Base-by-base conservation (phyloP, 2,329 filamentous ascomycete genomes). In the Fusarium bulbicola region DNA sequence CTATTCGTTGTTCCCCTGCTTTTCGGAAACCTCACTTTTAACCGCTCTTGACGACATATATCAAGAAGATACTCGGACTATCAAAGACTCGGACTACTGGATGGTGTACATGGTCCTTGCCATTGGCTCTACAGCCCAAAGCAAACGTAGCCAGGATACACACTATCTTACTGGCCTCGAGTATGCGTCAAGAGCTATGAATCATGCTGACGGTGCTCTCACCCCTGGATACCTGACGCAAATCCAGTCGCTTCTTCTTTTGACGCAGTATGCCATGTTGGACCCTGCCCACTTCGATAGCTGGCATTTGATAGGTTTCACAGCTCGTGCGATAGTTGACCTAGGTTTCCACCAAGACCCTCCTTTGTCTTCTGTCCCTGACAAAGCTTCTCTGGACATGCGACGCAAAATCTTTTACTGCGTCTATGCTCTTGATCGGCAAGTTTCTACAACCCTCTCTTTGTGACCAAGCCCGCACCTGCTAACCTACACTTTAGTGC, bases 331-430 rank as follows among this genome's bases (percentile, higher is more conserved):
- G 11, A 91, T 95, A 78, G 89, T 98, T 28, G 96, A 99, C 82
- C 84, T 98, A 36, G 96, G 96, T 13, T 91, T 97, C 65, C 96
- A 98, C 81, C 95, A 98, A 82, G 95, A 98, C 75, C 94, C 95
- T 7, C 92, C 93, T 2, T 87, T 89, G 63, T 91, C 92, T 70
- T 88, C 92, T 21, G 84, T 90, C 34, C 87, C 91, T 16, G 90
- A 94, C 64, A 92, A 91, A 74, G 85, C 89, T 6, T 89, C 91
- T 50, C 84, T 97, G 18, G 93, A 97, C 74, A 86, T 94, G 68
- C 90, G 95, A 59, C 90, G 95, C 58, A 91, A 92, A 74, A 92
- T 97, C 5, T 98, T 97, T 79, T 95, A 97, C 81, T 97, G 93
- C 79, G 92, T 96, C 8, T 98, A 98, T 80, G 91, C 93, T 34